Evolutionary conservation across 2,329 filamentous ascomycete genomes (phyloP), one percentile per base, ranked within the genome.

Genomic region (Sclerotinia sclerotiorum): DNA sequence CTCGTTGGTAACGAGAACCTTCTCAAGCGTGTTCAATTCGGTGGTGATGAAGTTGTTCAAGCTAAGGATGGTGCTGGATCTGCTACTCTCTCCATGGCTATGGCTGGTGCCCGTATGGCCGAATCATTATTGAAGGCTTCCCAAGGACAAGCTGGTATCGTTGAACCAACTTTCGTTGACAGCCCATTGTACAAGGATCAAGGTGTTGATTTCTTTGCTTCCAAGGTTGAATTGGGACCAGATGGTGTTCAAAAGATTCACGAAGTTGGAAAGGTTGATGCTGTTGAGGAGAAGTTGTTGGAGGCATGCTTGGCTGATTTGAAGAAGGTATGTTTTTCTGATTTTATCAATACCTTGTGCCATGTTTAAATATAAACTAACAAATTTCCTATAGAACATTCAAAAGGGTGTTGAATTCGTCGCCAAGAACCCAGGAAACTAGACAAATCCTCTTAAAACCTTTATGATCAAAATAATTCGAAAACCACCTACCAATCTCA

Each of bases 21-120:
- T 78, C 85, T 98, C 83, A 75, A 77, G 70, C 94, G 95, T 81
- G 95, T 98, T 79, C 94, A 98, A 85, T 98, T 98, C 81, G 94
- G 95, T 82, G 94, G 94, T 86, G 94, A 98, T 81, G 94, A 98
- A 89, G 94, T 98, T 76, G 94, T 98, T 84, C 88, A 97, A 89
- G 95, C 94, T 83, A 98, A 98, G 91, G 94, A 94, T 80, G 95
- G 94, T 82, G 93, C 94, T 78, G 94, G 94, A 77, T 97, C 93
- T 76, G 94, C 94, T 80, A 98, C 94, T 73, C 91, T 98, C 77
- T 97, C 93, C 84, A 99, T 99, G 94, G 94, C 94, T 79, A 94
- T 97, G 88, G 94, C 94, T 75, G 94, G 94, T 81, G 87, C 87
- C 79, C 87, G 87, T 85, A 89, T 78, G 82, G 93, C 95, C 76